Evolutionary conservation across 495 filamentous ascomycete genomes (phyloP), one percentile per base, ranked within the genome.

Genomic region (Paragyromitra xinjiangensis): DNA sequence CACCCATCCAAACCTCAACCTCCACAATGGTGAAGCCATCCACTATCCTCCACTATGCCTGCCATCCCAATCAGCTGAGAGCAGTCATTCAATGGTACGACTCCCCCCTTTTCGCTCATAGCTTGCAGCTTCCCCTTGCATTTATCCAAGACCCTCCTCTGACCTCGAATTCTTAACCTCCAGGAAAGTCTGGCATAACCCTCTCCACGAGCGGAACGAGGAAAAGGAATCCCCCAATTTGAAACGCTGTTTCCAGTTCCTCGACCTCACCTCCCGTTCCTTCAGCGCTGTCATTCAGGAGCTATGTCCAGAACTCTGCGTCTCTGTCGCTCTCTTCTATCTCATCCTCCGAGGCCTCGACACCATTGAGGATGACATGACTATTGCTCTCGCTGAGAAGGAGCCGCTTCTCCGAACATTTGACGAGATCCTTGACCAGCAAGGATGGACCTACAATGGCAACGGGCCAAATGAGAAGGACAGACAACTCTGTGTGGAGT

Each of bases 321-420:
- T 97, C 45, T 93, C 96, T 1, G 87, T 99, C 58, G 90, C 89
- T 64, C 86, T 98, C n/a, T 99, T 99, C 88, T 99, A 99, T 85
- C 87, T 99, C 45, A 89, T 92, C 44, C 87, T 99, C 14, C 91
- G 95, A 64, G 96, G 92, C 8, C 88, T 99, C 59, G 95, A 99
- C 83, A 99, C 95, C 22, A 93, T 99, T 71, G 95, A 99, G 84
- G 95, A 99, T 87, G 95, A 99, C 84, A 98, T 97, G 89, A 97
- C 95, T 3, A 90, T 99, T 66, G 86, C 90, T 0, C 84, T 94
- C 9, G 86, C 87, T 69, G 89, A 87, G 75, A 99, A 99, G 86
- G 94, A 95, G 83, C 93, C 94, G 3, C 84, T 98, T 53, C 86
- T 99, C 42, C 88, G 95, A 42, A 86, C 91, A 50, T 99, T 99